Conservation (phyloP, 1,284 basidiomycete genomes). For the Rhodotorula sp. region DNA sequence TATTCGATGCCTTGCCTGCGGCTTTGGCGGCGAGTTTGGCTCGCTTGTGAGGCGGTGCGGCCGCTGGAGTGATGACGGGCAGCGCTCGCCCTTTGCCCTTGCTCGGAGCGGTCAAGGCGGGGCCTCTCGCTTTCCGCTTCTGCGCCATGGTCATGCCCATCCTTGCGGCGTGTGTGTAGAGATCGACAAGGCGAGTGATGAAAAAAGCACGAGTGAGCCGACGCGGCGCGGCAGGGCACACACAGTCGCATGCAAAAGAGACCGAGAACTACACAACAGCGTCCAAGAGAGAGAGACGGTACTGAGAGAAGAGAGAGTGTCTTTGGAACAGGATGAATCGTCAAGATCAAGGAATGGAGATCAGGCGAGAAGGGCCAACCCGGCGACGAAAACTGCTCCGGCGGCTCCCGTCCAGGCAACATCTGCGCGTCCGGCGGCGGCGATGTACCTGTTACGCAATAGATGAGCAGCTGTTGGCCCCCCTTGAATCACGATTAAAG, state of each 20-base stretch:
- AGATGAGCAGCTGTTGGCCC: not conserved
- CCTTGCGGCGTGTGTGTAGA: no score
- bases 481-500: fast-evolving
- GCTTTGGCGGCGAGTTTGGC: not conserved
- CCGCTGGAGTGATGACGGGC: not conserved
- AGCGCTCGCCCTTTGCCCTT: constrained; percentile 3
- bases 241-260: no score
- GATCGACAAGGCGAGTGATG: not conserved
- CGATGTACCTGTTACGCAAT: constrained; percentile 16
- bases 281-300: not conserved
- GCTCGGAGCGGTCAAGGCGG: not conserved
- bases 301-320: constrained; percentile 1
- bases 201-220: not conserved
- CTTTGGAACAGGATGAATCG: not conserved
- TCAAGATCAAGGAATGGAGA: not conserved
- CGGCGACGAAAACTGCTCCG: not conserved
- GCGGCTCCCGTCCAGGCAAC: not conserved
- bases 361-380: not conserved
- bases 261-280: not conserved
- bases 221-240: not conserved
- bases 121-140: constrained; percentile 4
- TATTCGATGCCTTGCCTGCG: constrained; percentile 13
- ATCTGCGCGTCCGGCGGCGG: constrained; percentile 8
- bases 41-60: constrained; percentile 8
- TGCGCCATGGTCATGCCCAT: not conserved